Evolutionary conservation across 805 yeast species (phyloP).

Genomic region (Sugiyamaella chiloensis): DNA sequence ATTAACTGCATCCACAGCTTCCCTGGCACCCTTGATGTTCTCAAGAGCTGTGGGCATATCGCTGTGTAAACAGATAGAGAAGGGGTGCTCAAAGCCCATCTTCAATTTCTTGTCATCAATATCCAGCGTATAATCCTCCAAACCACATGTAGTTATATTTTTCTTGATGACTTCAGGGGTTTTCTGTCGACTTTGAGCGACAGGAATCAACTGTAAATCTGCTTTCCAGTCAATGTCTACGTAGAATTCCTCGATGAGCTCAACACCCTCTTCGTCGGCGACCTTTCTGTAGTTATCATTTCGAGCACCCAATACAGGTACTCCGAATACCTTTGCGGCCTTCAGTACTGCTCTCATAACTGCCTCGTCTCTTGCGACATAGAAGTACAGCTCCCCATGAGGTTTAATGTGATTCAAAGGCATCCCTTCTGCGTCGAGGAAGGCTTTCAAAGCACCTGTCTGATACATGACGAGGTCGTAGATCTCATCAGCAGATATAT

Average conservation of each 20-base stretch:
- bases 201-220: conserved; percentile 3
- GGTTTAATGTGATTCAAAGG: conserved; percentile 7
- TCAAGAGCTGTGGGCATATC: conserved; percentile 1
- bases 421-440: conserved; percentile 6
- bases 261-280: conserved; percentile 7
- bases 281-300: conserved; percentile 5
- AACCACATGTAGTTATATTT: neutral
- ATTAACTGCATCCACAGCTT: neutral
- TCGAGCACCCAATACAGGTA: conserved; percentile 7
- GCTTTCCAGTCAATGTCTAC: conserved; percentile 8
- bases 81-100: conserved; percentile 1
- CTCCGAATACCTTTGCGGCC: conserved; percentile 7
- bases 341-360: conserved; percentile 7
- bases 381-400: conserved; percentile 7
- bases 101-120: neutral
- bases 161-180: neutral
- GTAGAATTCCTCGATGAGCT: conserved; percentile 6
- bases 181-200: conserved; percentile 5
- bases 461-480: conserved; percentile 6
- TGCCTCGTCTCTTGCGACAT: conserved; percentile 5
- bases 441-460: conserved; percentile 6
- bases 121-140: conserved; percentile 2
- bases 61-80: neutral
- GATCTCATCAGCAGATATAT: conserved; percentile 6
- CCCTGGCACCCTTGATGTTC: conserved; percentile 1